These are phyloP conservation scores for Cudoniella acicularis DNA, from an alignment of 495 filamentous ascomycete genomes.

Conservation along the genomic window DNA sequence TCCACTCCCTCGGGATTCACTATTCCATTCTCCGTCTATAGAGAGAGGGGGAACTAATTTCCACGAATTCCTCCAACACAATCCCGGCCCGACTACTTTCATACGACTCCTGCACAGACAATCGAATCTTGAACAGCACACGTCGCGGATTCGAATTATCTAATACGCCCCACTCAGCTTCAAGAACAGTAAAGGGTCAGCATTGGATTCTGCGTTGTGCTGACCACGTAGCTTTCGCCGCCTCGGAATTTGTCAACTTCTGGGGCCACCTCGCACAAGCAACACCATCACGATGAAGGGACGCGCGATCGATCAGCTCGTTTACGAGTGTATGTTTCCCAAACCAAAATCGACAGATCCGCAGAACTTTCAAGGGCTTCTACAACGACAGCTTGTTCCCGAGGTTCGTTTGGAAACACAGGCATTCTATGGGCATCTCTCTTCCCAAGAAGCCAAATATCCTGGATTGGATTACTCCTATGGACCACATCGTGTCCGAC, in stretches of 20 bases:
- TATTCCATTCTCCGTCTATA: too few species aligned
- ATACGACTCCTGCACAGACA: neutral
- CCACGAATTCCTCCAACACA: neutral
- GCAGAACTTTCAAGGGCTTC: conserved; percentile 47
- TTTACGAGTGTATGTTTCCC: conserved; percentile 54
- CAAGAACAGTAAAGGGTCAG: neutral
- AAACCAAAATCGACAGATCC: conserved; percentile 46
- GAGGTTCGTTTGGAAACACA: conserved; percentile 85
- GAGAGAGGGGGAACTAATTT: too few species aligned
- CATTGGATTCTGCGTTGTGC: neutral
- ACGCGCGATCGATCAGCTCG: conserved; percentile 47
- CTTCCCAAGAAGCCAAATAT: conserved; percentile 84
- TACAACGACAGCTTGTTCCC: conserved; percentile 66
- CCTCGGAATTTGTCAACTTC: neutral
- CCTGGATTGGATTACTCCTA: conserved; percentile 86
- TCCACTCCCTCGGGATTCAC: too few species aligned
- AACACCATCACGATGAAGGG: conserved; percentile 42
- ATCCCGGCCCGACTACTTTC: neutral
- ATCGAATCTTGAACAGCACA: neutral
- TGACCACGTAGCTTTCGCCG: neutral
- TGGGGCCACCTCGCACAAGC: conserved; percentile 1
- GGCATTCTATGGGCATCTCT: conserved; percentile 79
- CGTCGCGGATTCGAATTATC: neutral
- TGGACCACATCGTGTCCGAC: conserved; percentile 75
- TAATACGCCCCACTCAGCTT: neutral